A percentile compares a stretch with the other conserved stretches of the same genome.
Evolutionary conservation across 2,329 filamentous ascomycete genomes (phyloP).

Genomic region (Periconia digitata): DNA sequence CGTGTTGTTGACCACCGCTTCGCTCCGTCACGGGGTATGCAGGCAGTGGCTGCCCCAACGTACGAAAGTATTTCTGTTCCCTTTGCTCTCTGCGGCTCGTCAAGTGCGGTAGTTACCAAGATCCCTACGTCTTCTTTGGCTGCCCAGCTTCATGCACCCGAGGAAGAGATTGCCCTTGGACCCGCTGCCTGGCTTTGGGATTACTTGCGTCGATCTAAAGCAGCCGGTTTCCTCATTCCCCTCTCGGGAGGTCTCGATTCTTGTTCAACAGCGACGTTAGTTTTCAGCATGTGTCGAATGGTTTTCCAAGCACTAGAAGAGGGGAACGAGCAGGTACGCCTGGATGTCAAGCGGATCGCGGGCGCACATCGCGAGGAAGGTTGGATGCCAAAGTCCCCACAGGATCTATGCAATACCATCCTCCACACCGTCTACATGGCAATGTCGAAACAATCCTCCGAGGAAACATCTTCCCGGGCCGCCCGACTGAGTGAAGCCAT

Average conservation of each 20-base stretch:
- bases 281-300: slow-evolving; percentile 57
- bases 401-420: slow-evolving; percentile 62
- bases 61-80: slow-evolving; percentile 52
- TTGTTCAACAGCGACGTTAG: slow-evolving; percentile 57
- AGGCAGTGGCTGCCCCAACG: slow-evolving; percentile 53
- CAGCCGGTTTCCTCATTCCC: slow-evolving; percentile 60
- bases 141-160: slow-evolving; percentile 61
- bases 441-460: slow-evolving; percentile 64
- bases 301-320: slow-evolving; percentile 56
- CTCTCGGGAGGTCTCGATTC: slow-evolving; percentile 64
- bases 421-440: slow-evolving; percentile 60
- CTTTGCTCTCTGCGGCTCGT: slow-evolving; percentile 43
- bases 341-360: slow-evolving; percentile 55
- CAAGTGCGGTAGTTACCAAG: not conserved
- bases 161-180: slow-evolving; percentile 65
- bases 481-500: slow-evolving; percentile 63
- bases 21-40: slow-evolving; percentile 58
- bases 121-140: slow-evolving; percentile 20
- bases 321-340: slow-evolving; percentile 57
- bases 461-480: slow-evolving; percentile 68
- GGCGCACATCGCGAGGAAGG: slow-evolving; percentile 50
- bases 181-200: slow-evolving; percentile 70
- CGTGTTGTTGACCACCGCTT: slow-evolving; percentile 66
- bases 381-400: slow-evolving; percentile 58
- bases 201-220: slow-evolving; percentile 56